Evolutionary conservation across 2,329 filamentous ascomycete genomes (phyloP), one percentile per base, ranked within the genome.

Genomic region (Pseudogymnoascus destructans): DNA sequence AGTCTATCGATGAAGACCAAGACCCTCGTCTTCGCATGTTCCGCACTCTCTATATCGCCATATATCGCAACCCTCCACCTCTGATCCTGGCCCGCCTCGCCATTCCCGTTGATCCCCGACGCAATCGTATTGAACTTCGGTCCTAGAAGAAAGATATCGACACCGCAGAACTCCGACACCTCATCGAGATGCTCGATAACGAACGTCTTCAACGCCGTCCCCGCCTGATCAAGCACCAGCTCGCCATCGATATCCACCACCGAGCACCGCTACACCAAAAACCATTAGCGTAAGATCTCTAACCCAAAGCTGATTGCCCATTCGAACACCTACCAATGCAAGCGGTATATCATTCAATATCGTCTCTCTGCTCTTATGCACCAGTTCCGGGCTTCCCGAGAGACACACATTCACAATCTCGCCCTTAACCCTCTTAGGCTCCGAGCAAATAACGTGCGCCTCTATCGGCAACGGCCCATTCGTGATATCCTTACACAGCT

Each of bases 1-100:
- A 95, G 82, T 73, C 90, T 89, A 71, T 98, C 93, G 69, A 98
- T 97, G 78, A 96, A 93, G 71, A 97, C 95, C 70, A 98, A 76
- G 38, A 96, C 85, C 64, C 93, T 83, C 15, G 92, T 95, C 78
- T 98, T 98, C 58, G 93, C 93, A 73, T 97, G 92, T 72, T 98
- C 93, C 25, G 89, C 87, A 64, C 90, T 95, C 74, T 97, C 84
- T 72, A 93, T 86, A 70, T 98, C 93, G 58, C 93, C 92, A 67
- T 93, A 98, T 63, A 98, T 95, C 66, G 89, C 87, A 61, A 96
- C 86, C 69, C 92, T 85, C 76, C 95, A 90, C 65, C 92, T 84
- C 71, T 93, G 88, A 71, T 96, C 91, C 66, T 85, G 76, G 66
- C 89, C 86, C 65, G 87, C 85, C 67, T 93, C 85, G 35, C 83